Evolutionary conservation across 345 rosid genomes (phyloP).

Genomic region (Salix purpurea): DNA sequence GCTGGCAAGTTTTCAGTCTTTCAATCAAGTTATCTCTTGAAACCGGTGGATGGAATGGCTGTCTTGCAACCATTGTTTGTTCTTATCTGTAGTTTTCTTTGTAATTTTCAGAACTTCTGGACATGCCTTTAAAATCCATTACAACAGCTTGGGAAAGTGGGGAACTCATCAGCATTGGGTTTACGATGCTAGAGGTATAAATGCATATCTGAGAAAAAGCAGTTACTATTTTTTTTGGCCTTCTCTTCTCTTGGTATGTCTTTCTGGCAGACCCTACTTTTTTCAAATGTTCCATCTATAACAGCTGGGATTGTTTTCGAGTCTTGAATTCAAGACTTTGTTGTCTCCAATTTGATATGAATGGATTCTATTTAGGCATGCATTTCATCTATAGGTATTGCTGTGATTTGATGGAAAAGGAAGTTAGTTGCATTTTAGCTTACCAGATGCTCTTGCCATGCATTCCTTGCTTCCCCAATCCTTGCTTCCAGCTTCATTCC

Average conservation of each 20-base stretch:
- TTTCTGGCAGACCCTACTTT: not conserved
- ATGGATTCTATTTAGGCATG: too few species aligned
- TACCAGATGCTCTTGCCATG: too few species aligned
- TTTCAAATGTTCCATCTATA: too few species aligned
- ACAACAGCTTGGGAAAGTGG: conserved; percentile 82
- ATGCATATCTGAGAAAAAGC: not conserved
- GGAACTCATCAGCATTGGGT: conserved; percentile 63
- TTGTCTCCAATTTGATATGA: too few species aligned
- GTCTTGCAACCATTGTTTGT: not conserved
- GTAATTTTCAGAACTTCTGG: conserved; percentile 60
- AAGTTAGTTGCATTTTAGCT: too few species aligned
- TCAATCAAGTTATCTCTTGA: conserved; percentile 11
- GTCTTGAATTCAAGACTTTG: too few species aligned
- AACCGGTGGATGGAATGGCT: not conserved
- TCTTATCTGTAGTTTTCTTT: conserved; percentile 1
- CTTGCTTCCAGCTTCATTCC: too few species aligned
- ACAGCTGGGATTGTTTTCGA: too few species aligned
- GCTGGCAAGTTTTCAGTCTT: conserved; percentile 51
- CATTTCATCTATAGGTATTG: too few species aligned
- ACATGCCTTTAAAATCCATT: conserved; percentile 84
- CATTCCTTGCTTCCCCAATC: too few species aligned
- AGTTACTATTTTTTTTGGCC: not conserved
- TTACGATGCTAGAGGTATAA: conserved; percentile 70
- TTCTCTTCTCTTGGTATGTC: not conserved
- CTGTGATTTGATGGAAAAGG: too few species aligned